These are phyloP conservation scores for Phaeosphaeriaceae sp. DNA, from an alignment of 2,329 filamentous ascomycete species.

Conservation along the genomic window DNA sequence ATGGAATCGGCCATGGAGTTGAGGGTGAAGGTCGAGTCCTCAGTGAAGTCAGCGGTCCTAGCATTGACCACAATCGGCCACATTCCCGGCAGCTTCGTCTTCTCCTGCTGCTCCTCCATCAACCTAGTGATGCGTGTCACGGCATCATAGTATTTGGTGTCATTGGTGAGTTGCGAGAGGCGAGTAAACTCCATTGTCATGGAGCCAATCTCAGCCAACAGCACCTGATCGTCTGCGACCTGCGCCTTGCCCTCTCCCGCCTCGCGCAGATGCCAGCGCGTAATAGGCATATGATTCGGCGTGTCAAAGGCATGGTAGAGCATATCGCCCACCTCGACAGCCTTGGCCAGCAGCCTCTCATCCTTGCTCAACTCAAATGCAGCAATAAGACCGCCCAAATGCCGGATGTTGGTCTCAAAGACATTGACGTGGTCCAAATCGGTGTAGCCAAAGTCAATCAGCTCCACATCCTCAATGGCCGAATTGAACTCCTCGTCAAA, in stretches of 20 bases:
- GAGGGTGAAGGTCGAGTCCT: slow-evolving; percentile 45
- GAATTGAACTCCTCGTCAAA: slow-evolving; percentile 56
- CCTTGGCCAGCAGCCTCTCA: slow-evolving; percentile 75
- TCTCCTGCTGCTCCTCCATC: slow-evolving; percentile 51
- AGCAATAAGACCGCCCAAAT: slow-evolving; percentile 82
- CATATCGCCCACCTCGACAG: slow-evolving; percentile 79
- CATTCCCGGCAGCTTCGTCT: slow-evolving; percentile 55
- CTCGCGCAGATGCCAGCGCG: slow-evolving; percentile 52
- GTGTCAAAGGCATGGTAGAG: slow-evolving; percentile 88
- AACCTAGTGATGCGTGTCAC: slow-evolving; percentile 52
- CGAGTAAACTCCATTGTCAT: slow-evolving; percentile 58
- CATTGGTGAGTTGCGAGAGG: slow-evolving; percentile 54
- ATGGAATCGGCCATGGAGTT: slow-evolving; percentile 49
- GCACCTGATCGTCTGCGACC: slow-evolving; percentile 48
- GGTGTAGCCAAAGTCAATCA: slow-evolving; percentile 53
- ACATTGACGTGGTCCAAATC: slow-evolving; percentile 53
- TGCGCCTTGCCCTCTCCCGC: slow-evolving; percentile 48
- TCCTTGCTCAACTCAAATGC: slow-evolving; percentile 89
- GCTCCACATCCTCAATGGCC: slow-evolving; percentile 52
- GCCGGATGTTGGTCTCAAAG: slow-evolving; percentile 70
- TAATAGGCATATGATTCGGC: slow-evolving; percentile 85
- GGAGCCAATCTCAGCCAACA: slow-evolving; percentile 57
- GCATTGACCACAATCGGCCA: slow-evolving; percentile 57
- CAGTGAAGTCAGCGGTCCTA: slow-evolving; percentile 48
- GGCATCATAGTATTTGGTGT: slow-evolving; percentile 57